Percentiles rank a stretch among this genome's conserved stretches.
These are phyloP conservation scores for Syzygium grande DNA, from an alignment of 345 rosid species.

Conservation along the genomic window DNA sequence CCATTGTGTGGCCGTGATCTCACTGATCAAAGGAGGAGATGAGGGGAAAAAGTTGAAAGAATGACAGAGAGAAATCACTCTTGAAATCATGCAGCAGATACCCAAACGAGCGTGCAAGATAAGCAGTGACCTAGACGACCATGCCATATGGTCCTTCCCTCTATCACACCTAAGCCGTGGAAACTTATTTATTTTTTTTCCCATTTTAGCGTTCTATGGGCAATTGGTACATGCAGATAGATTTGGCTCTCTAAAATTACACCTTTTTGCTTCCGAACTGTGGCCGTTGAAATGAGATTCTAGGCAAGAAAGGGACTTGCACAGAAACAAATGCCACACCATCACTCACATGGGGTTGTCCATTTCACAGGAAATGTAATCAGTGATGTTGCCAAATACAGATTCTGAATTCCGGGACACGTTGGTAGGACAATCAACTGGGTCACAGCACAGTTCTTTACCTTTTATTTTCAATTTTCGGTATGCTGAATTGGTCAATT, in stretches of 20 bases:
- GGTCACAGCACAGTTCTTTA: neutral
- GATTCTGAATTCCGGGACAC: neutral
- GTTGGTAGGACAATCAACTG: neutral
- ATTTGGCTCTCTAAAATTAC: neutral
- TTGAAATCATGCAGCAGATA: neutral
- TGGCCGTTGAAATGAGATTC: neutral
- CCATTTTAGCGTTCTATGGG: neutral
- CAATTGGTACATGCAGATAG: neutral
- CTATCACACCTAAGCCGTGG: neutral
- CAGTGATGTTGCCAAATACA: neutral
- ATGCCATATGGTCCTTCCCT: neutral
- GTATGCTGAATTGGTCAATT: neutral
- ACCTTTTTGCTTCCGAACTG: neutral
- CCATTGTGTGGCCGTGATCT: neutral
- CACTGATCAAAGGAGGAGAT: neutral
- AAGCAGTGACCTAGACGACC: neutral
- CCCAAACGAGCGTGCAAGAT: neutral
- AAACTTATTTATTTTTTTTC: neutral
- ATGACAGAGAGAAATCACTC: neutral
- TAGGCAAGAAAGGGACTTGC: neutral
- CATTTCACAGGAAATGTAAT: neutral
- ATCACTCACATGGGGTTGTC: neutral
- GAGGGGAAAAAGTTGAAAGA: neutral
- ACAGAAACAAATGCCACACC: neutral
- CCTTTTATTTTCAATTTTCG: neutral